Conservation (phyloP, 106 monocot genomes). For the Alisma plantagoaquatica region DNA sequence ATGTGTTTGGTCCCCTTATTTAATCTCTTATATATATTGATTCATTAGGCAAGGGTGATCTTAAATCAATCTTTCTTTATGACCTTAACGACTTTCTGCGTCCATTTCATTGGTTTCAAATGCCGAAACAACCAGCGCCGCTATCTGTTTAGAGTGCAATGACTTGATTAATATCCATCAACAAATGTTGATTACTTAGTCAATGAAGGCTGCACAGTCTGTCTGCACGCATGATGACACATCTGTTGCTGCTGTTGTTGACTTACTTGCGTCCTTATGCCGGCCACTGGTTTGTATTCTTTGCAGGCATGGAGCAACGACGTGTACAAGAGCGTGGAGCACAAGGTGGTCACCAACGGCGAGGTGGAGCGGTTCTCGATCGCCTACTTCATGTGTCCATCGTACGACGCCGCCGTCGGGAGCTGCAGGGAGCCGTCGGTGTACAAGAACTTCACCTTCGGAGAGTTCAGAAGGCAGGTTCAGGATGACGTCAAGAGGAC, state of each 20-base stretch:
- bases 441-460: constrained; percentile 69
- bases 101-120: no score
- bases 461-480: constrained; percentile 67
- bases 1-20: no score
- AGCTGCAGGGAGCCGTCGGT: constrained; percentile 15
- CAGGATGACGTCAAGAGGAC: constrained; percentile 66
- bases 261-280: no score
- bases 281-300: no score
- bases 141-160: no score
- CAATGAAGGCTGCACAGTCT: background rate
- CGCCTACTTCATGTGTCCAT: constrained; percentile 25
- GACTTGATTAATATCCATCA: background rate
- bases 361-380: constrained; percentile 20
- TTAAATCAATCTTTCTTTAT: no score
- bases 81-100: no score
- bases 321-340: constrained; percentile 22
- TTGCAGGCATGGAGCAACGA: constrained; percentile 28
- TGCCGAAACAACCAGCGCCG: no score
- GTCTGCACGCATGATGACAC: background rate
- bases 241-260: background rate
- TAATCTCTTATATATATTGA: no score
- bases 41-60: no score
- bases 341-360: constrained; percentile 11
- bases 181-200: background rate
- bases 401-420: constrained; percentile 13